Evolutionary conservation across 805 yeast genomes (phyloP), one percentile per base, ranked within the genome.

Genomic region (Suhomyces pyralidae): DNA sequence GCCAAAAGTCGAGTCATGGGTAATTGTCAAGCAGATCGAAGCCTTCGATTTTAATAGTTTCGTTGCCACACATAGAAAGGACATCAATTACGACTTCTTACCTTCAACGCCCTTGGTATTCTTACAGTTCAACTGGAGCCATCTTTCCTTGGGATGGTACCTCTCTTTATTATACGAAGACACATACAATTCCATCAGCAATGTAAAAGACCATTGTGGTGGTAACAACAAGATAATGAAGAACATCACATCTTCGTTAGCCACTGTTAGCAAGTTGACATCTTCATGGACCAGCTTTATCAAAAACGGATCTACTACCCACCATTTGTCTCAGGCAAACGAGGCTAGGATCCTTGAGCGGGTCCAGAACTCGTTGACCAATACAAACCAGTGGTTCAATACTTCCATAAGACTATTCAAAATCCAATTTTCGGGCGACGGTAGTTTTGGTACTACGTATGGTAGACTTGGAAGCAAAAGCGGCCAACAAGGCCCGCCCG

Each of bases 121-220:
- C 3, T 69, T 86, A 55, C 73, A 64, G 53, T 85, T 88, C 58
- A 64, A 70, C 5, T 89, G 96, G 96, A 78, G 81, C 40, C 71
- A 70, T 50, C 62, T 76, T 22, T 83, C 89, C 0, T 69, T 88
- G 22, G 92, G 91, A 0, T 89, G 96, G 96, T 88, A 88, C 66
- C 76, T 79, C 40, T 78, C 87, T 4, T 70, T 86, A 8, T 60
- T 88, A 24, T 86, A 88, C 84, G 82, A 84, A 1, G 69, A 73
- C 30, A 77, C 86, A 0, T 86, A 76, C 58, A 58, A 63, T 49
- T 55, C 70, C 4, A 36, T 53, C 6, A 66, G 63, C 19, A 54
- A 40, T 24, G 64, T 68, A 12, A 58, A 58, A 38, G 46, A 48
- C 7, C 58, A 54, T 52, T 55, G 61, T 24, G 64, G 69, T 7